phyloP scores from a whole-genome alignment of 2,329 filamentous ascomycete species.

The Aciculosporium take region DNA sequence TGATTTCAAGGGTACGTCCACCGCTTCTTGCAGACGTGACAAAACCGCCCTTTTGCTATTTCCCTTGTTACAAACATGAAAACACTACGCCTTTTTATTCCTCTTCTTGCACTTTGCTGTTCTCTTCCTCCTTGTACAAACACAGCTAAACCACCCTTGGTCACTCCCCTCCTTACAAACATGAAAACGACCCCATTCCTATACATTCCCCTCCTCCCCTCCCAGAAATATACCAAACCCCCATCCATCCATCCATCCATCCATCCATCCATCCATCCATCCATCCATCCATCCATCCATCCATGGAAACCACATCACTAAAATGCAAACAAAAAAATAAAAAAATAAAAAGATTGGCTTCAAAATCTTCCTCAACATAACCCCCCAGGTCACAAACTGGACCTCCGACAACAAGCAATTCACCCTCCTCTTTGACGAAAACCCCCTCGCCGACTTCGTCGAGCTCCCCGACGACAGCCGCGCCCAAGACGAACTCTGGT shows the following conservation, averaged over 20 bases:
- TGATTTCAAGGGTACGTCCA: slow-evolving; percentile 67
- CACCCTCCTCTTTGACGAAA: slow-evolving; percentile 91
- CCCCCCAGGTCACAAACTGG: slow-evolving; percentile 88
- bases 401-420: slow-evolving; percentile 93
- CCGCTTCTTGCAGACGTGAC: background rate
- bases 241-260: background rate
- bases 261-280: background rate
- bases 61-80: too few species aligned
- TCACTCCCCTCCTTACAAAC: too few species aligned
- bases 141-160: too few species aligned
- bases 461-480: slow-evolving; percentile 91
- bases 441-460: slow-evolving; percentile 92
- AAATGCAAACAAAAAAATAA: too few species aligned
- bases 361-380: slow-evolving; percentile 97
- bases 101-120: background rate
- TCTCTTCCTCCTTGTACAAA: too few species aligned
- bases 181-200: too few species aligned
- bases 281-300: background rate
- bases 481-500: slow-evolving; percentile 95
- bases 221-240: too few species aligned
- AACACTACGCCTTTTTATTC: too few species aligned
- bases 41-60: too few species aligned
- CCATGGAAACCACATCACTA: too few species aligned
- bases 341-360: slow-evolving; percentile 92
- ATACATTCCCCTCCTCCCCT: too few species aligned